Percentiles rank a stretch among this genome's conserved stretches.
Conservation (phyloP, 2,329 filamentous ascomycete species). For the Monosporascus sp. region DNA sequence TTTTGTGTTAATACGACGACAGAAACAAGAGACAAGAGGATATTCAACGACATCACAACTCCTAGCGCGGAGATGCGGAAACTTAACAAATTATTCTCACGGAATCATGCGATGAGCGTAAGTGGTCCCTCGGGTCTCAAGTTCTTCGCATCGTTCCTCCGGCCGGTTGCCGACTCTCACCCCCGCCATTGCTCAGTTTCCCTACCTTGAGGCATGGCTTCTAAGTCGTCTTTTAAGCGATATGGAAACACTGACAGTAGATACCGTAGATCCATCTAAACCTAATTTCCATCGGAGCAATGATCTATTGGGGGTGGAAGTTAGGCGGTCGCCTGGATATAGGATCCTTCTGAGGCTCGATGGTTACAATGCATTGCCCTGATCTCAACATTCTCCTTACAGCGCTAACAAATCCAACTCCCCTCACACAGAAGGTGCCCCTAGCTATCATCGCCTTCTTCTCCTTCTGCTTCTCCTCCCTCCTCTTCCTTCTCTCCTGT, state of each 20-base stretch:
- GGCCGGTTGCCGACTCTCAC: too few species aligned
- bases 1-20: slow-evolving; percentile 2
- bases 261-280: slow-evolving; percentile 31
- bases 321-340: slow-evolving; percentile 18
- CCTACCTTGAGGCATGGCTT: too few species aligned
- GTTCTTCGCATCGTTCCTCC: neutral
- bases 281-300: slow-evolving; percentile 27
- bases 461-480: neutral
- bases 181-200: too few species aligned
- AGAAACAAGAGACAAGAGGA: slow-evolving; percentile 15
- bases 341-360: neutral
- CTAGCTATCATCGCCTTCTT: neutral
- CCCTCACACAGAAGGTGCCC: neutral
- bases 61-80: slow-evolving; percentile 19
- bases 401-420: neutral
- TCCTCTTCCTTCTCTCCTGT: neutral
- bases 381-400: neutral
- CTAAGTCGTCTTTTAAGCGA: neutral
- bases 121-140: neutral
- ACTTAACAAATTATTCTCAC: slow-evolving; percentile 27
- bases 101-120: slow-evolving; percentile 32
- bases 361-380: neutral
- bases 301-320: slow-evolving; percentile 25
- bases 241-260: neutral
- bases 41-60: slow-evolving; percentile 2